phyloP scores from a whole-genome alignment of 2,329 filamentous ascomycete genomes.

The Hortaea sp. region DNA sequence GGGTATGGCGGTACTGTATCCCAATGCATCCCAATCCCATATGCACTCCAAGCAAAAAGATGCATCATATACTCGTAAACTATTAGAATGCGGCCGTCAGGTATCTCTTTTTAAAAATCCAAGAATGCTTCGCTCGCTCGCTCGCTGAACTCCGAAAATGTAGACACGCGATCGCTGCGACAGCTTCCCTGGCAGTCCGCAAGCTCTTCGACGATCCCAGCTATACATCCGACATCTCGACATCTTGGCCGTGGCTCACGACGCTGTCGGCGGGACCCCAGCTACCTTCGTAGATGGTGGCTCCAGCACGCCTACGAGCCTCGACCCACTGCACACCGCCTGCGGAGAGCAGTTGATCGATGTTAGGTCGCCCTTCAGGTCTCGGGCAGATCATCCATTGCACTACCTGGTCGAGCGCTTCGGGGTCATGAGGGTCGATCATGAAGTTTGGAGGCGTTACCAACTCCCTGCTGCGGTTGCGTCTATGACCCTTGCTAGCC shows the following conservation, averaged over 20 bases:
- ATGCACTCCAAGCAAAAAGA: too few species aligned
- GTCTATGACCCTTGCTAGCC: conserved; percentile 13
- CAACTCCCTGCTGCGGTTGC: conserved; percentile 41
- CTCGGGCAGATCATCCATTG: conserved; percentile 77
- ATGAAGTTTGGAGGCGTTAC: conserved; percentile 75
- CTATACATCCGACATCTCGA: conserved; percentile 52
- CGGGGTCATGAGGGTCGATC: conserved; percentile 60
- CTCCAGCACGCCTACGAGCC: conserved; percentile 66
- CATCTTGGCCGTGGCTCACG: conserved; percentile 40
- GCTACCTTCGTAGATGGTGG: conserved; percentile 92
- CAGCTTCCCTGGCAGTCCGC: conserved; percentile 1
- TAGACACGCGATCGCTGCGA: background rate
- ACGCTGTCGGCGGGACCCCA: conserved; percentile 73
- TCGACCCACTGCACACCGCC: conserved; percentile 74
- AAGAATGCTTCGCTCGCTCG: too few species aligned
- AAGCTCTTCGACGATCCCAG: too few species aligned
- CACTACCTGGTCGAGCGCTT: conserved; percentile 75
- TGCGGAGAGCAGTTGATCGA: conserved; percentile 61
- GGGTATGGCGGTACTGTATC: too few species aligned
- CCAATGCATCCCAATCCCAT: too few species aligned
- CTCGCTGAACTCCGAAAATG: too few species aligned
- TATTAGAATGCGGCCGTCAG: too few species aligned
- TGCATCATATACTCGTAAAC: too few species aligned
- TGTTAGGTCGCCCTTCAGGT: conserved; percentile 61
- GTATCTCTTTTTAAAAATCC: too few species aligned